These are phyloP conservation scores for Dryadomyces quercus-mongolicae DNA, from an alignment of 2,329 filamentous ascomycete genomes.

Conservation along the genomic window DNA sequence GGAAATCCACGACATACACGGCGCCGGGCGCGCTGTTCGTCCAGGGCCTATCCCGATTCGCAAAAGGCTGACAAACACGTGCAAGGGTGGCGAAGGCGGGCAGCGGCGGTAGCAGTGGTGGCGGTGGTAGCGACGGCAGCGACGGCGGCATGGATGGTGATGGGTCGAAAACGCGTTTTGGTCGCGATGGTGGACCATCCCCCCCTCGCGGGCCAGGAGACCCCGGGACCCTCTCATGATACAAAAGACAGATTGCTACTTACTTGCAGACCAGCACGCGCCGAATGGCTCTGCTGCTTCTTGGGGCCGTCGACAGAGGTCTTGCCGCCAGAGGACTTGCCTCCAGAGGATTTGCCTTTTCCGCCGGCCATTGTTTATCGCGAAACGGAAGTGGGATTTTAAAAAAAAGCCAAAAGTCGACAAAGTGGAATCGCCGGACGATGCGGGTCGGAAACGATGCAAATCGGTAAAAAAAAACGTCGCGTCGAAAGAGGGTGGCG, in stretches of 20 bases:
- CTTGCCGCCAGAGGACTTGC: slow-evolving; percentile 79
- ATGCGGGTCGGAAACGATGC: not conserved
- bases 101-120: not conserved
- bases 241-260: slow-evolving; percentile 25
- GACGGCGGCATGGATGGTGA: not conserved
- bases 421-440: not conserved
- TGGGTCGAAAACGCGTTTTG: not conserved
- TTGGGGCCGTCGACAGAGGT: slow-evolving; percentile 53
- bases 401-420: not conserved
- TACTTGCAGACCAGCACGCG: slow-evolving; percentile 91
- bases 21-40: no score
- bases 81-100: not conserved
- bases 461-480: not conserved
- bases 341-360: slow-evolving; percentile 87
- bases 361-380: slow-evolving; percentile 56
- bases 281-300: slow-evolving; percentile 92
- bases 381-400: not conserved
- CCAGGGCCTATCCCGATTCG: no score
- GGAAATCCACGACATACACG: no score
- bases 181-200: slow-evolving; percentile 9
- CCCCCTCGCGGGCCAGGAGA: no score
- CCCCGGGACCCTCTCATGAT: no score
- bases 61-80: not conserved
- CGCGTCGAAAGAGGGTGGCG: not conserved
- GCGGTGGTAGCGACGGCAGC: not conserved